Percentiles rank a stretch among this genome's conserved stretches.
Conservation (phyloP, 1,139 yeast species). For the Taphrina wiesneri region DNA sequence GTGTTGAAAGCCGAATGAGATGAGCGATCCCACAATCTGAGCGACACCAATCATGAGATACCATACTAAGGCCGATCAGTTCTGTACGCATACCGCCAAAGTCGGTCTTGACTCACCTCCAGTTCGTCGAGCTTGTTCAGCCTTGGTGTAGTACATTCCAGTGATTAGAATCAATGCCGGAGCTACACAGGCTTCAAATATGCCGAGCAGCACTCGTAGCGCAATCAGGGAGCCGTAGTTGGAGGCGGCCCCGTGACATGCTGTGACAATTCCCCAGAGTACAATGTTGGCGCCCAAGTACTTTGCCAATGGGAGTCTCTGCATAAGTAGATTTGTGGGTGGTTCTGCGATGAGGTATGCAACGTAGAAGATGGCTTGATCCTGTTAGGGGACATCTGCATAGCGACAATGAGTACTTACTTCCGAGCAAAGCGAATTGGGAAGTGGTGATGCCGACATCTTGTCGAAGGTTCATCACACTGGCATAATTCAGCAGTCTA, state of each 20-base stretch:
- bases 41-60: constrained; percentile 50
- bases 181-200: constrained; percentile 57
- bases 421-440: constrained; percentile 57
- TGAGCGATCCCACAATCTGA: constrained; percentile 47
- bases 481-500: constrained; percentile 49
- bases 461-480: constrained; percentile 58
- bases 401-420: neutral
- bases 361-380: constrained; percentile 54
- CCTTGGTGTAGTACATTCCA: constrained; percentile 57
- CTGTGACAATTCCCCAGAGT: constrained; percentile 55
- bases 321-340: constrained; percentile 57
- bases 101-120: constrained; percentile 49
- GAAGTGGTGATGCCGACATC: constrained; percentile 46
- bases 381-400: neutral
- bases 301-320: constrained; percentile 57
- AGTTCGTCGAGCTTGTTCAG: constrained; percentile 52
- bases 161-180: constrained; percentile 59
- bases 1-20: constrained; percentile 47
- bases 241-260: constrained; percentile 53
- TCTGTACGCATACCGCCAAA: no score
- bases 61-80: no score
- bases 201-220: constrained; percentile 55
- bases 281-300: constrained; percentile 52
- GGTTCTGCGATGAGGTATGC: constrained; percentile 57
- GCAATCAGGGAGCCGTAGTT: constrained; percentile 48